A percentile compares a stretch with the other conserved stretches of the same genome.
phyloP scores from a whole-genome alignment of 768 basidiomycete species.

The Naganishia vaughanmartiniae region DNA sequence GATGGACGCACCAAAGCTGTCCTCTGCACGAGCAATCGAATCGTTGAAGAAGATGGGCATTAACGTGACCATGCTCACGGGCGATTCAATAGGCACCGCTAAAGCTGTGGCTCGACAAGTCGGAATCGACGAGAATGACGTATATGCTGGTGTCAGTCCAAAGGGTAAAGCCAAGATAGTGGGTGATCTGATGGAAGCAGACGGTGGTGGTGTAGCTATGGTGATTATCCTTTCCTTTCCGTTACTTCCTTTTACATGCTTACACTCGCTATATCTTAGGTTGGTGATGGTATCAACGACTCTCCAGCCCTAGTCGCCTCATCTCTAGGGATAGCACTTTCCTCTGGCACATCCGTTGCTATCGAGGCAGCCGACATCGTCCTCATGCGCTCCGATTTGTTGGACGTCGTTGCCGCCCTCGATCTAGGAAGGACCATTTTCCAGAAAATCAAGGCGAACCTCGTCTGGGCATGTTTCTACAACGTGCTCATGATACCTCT shows the following conservation, averaged over 20 bases:
- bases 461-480: slow-evolving; percentile 94
- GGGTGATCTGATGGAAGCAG: slow-evolving; percentile 70
- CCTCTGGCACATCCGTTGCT: slow-evolving; percentile 92
- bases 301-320: slow-evolving; percentile 95
- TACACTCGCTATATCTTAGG: slow-evolving; percentile 56
- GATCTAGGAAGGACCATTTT: slow-evolving; percentile 87
- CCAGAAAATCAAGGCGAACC: slow-evolving; percentile 82
- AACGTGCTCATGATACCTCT: slow-evolving; percentile 90
- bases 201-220: slow-evolving; percentile 81
- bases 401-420: slow-evolving; percentile 95
- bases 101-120: slow-evolving; percentile 83
- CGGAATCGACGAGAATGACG: slow-evolving; percentile 75
- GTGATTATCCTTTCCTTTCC: slow-evolving; percentile 53
- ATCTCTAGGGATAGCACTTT: slow-evolving; percentile 92
- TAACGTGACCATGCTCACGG: slow-evolving; percentile 88
- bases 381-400: slow-evolving; percentile 91
- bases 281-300: slow-evolving; percentile 98
- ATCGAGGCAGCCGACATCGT: slow-evolving; percentile 98
- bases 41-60: slow-evolving; percentile 86
- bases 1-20: slow-evolving; percentile 80
- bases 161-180: slow-evolving; percentile 89
- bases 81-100: slow-evolving; percentile 82
- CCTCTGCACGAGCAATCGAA: slow-evolving; percentile 74
- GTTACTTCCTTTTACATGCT: neutral
- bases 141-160: slow-evolving; percentile 91